Evolutionary conservation across 768 basidiomycete genomes (phyloP).

Genomic region (Dentipellis fragilis): DNA sequence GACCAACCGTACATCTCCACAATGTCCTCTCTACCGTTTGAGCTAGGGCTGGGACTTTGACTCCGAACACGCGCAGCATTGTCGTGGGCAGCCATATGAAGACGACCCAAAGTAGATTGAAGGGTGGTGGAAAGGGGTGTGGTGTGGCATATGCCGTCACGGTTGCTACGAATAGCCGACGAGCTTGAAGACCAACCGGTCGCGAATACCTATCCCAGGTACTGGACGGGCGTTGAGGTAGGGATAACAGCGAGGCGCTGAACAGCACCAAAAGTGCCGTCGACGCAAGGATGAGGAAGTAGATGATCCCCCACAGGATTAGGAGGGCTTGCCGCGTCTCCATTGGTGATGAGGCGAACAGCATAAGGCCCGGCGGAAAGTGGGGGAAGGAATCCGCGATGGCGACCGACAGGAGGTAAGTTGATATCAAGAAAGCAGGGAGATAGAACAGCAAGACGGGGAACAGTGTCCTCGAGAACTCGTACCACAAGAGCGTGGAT

Average conservation of each 20-base stretch:
- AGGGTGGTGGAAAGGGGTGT: slow-evolving; percentile 39
- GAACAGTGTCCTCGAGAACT: slow-evolving; percentile 26
- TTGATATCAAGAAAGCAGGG: slow-evolving; percentile 34
- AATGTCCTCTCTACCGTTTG: slow-evolving; percentile 21
- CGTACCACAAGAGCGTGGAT: slow-evolving; percentile 29
- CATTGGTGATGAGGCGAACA: slow-evolving; percentile 27
- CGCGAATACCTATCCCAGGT: slow-evolving; percentile 42
- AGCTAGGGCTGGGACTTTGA: slow-evolving; percentile 6
- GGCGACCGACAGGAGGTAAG: slow-evolving; percentile 37
- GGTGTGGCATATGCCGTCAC: slow-evolving; percentile 24
- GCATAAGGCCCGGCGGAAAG: slow-evolving; percentile 11
- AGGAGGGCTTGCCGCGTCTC: slow-evolving; percentile 37
- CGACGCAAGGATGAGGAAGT: slow-evolving; percentile 25
- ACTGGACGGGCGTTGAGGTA: background rate
- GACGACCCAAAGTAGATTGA: slow-evolving; percentile 32
- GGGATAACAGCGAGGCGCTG: slow-evolving; percentile 15
- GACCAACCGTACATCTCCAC: slow-evolving; percentile 34
- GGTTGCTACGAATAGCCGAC: slow-evolving; percentile 27
- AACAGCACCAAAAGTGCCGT: slow-evolving; percentile 25
- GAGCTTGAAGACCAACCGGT: slow-evolving; percentile 33
- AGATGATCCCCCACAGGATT: slow-evolving; percentile 24
- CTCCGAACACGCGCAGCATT: slow-evolving; percentile 14
- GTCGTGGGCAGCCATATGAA: slow-evolving; percentile 13
- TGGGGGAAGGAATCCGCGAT: slow-evolving; percentile 25
- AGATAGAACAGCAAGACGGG: slow-evolving; percentile 38